A percentile compares a stretch with the other conserved stretches of the same genome.
Evolutionary conservation across 2,329 filamentous ascomycete species (phyloP).

Genomic region (Colletotrichum kahawae): DNA sequence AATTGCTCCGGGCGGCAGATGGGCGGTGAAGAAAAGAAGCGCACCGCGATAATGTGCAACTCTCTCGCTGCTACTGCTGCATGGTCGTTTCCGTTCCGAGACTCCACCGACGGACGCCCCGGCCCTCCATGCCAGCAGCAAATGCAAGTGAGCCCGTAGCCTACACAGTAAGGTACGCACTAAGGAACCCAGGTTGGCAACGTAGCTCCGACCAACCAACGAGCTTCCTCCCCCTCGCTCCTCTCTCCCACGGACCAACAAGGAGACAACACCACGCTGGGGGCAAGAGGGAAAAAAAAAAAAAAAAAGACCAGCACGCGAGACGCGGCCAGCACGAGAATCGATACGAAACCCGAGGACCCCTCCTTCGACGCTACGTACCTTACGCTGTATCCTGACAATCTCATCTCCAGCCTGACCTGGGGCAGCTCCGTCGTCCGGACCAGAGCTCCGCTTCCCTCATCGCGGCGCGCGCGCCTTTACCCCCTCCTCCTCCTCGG

Average conservation of each 20-base stretch:
- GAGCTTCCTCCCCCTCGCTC: background rate
- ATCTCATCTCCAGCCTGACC: background rate
- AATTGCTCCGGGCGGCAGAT: constrained; percentile 1
- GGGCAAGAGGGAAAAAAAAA: background rate
- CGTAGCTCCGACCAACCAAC: background rate
- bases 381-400: background rate
- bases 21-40: constrained; percentile 4
- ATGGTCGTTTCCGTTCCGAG: background rate
- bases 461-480: background rate
- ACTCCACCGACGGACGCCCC: background rate
- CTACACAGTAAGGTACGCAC: background rate
- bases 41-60: background rate
- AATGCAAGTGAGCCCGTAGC: background rate
- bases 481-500: background rate
- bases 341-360: background rate
- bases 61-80: background rate
- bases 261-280: background rate
- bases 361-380: background rate
- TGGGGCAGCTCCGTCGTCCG: background rate
- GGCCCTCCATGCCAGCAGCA: background rate
- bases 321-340: background rate
- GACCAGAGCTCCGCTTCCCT: background rate
- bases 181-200: background rate
- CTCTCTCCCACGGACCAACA: constrained; percentile 5
- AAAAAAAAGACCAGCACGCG: background rate